Evolutionary conservation across 1,284 basidiomycete genomes (phyloP).

Genomic region (Inonotus obliquus): DNA sequence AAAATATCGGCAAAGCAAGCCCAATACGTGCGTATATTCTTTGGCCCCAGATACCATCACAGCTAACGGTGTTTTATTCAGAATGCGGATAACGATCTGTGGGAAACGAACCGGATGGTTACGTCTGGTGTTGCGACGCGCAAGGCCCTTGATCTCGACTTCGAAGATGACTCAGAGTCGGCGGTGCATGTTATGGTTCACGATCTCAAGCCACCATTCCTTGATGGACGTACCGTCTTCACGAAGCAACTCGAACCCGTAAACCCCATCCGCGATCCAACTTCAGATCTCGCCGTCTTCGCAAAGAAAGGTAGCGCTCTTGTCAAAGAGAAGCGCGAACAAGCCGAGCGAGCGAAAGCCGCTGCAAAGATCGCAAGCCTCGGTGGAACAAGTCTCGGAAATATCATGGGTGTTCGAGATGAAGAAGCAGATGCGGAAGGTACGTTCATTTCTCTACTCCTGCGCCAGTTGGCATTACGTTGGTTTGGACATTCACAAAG

Average conservation of each 20-base stretch:
- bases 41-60: conserved; percentile 4
- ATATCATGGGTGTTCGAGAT: conserved; percentile 96
- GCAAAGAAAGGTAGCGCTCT: conserved; percentile 92
- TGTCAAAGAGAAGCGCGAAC: conserved; percentile 93
- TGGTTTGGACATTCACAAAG: conserved; percentile 76
- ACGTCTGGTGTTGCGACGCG: conserved; percentile 92
- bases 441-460: conserved; percentile 37
- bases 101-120: conserved; percentile 97
- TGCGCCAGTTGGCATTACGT: conserved; percentile 26
- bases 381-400: conserved; percentile 90
- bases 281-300: conserved; percentile 94
- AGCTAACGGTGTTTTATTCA: conserved; percentile 30
- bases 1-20: conserved; percentile 89
- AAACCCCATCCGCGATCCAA: conserved; percentile 91
- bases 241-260: conserved; percentile 97
- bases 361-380: conserved; percentile 93
- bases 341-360: conserved; percentile 92
- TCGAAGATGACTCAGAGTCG: conserved; percentile 92
- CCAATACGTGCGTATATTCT: conserved; percentile 69
- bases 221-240: conserved; percentile 94
- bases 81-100: conserved; percentile 97
- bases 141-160: conserved; percentile 82
- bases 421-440: conserved; percentile 86
- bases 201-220: conserved; percentile 95
- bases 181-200: conserved; percentile 97